A percentile compares a stretch with the other conserved stretches of the same genome.
Evolutionary conservation across 208 protist species (phyloP).

Genomic region (Trypanosoma platydactyli): DNA sequence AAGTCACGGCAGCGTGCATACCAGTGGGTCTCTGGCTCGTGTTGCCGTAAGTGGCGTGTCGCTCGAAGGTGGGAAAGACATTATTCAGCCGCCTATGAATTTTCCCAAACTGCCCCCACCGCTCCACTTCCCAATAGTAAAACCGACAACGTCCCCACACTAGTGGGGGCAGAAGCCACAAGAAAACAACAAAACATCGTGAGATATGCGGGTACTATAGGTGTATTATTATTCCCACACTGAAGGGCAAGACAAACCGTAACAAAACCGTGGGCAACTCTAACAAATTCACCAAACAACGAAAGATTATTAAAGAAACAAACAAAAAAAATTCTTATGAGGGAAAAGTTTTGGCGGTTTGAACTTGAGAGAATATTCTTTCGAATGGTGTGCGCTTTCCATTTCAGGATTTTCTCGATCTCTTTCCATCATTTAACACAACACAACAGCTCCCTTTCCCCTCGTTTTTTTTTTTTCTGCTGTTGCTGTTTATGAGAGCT

Average conservation of each 20-base stretch:
- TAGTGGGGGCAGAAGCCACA: background rate
- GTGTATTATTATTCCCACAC: background rate
- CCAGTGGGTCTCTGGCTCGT: background rate
- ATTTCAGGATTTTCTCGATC: constrained; percentile 19
- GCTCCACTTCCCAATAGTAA: constrained; percentile 55
- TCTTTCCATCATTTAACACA: constrained; percentile 6
- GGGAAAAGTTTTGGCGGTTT: too few relatives aligned
- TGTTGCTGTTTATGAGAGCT: too few relatives aligned
- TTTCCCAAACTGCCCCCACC: constrained; percentile 49
- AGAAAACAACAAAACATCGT: constrained; percentile 8
- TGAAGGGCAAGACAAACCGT: background rate
- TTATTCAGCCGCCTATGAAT: background rate
- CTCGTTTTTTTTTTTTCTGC: constrained; percentile 4
- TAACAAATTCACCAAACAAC: too few relatives aligned
- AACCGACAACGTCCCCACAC: constrained; percentile 12
- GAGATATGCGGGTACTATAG: background rate
- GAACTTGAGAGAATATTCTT: constrained; percentile 15
- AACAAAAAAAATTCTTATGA: background rate
- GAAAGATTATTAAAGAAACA: too few relatives aligned
- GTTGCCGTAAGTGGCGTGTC: background rate
- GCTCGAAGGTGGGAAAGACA: background rate
- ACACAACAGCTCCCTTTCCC: background rate
- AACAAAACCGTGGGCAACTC: too few relatives aligned
- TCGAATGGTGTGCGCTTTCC: background rate
- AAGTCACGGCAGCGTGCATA: background rate